Evolutionary conservation across 2,329 filamentous ascomycete genomes (phyloP).

Genomic region (Trichocomaceae sp.): DNA sequence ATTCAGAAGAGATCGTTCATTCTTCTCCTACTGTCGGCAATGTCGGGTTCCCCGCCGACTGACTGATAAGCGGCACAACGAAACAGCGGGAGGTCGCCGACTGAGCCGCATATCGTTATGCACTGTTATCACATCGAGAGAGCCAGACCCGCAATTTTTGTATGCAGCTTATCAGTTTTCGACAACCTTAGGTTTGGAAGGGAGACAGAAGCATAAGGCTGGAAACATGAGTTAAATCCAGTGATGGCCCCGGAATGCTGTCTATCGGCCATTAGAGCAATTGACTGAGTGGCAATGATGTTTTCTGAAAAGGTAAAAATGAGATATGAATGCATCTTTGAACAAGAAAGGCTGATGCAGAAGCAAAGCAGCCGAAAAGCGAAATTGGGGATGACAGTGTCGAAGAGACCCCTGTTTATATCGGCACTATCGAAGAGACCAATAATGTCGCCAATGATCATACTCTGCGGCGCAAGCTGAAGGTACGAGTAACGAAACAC

Average conservation of each 20-base stretch:
- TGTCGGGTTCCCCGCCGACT: background rate
- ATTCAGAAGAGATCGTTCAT: too few species aligned
- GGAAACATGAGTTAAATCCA: background rate
- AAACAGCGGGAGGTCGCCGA: slow-evolving; percentile 14
- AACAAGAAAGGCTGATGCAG: too few species aligned
- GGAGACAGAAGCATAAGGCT: background rate
- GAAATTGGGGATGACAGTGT: background rate
- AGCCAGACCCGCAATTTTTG: slow-evolving; percentile 2
- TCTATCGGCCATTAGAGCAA: background rate
- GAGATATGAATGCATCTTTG: background rate
- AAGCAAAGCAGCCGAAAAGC: too few species aligned
- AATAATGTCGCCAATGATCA: slow-evolving; percentile 1
- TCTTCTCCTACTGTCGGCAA: background rate
- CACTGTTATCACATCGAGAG: slow-evolving; percentile 12
- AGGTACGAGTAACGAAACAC: slow-evolving; percentile 6
- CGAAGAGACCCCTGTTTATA: slow-evolving; percentile 12
- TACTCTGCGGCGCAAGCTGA: slow-evolving; percentile 14
- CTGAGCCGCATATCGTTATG: slow-evolving; percentile 7
- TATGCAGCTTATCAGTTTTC: background rate
- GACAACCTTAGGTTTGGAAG: background rate
- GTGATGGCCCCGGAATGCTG: background rate
- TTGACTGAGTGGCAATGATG: background rate
- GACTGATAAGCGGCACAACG: slow-evolving; percentile 13
- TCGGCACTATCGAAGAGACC: slow-evolving; percentile 2
- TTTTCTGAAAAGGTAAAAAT: slow-evolving; percentile 5